These are phyloP conservation scores for Dioszegia hungarica DNA, from an alignment of 768 basidiomycete species.

Conservation along the genomic window DNA sequence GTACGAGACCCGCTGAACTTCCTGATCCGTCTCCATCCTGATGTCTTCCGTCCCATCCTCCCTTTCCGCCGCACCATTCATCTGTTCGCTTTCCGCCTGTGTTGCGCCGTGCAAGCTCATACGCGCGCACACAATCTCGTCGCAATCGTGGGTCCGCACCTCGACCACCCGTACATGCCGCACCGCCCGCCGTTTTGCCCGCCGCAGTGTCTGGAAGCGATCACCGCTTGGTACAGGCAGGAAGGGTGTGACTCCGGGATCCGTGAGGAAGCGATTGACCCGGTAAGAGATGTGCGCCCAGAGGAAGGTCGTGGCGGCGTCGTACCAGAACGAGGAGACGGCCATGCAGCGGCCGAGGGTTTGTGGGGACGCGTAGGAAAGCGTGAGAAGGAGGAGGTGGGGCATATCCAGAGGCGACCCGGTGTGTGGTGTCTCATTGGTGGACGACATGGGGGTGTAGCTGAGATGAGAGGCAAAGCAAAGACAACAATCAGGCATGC, in stretches of 20 bases:
- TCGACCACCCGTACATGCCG: constrained; percentile 1
- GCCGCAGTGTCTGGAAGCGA: background rate
- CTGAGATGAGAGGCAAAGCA: too few relatives aligned
- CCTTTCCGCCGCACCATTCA: background rate
- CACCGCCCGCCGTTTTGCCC: constrained; percentile 1
- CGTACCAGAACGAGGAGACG: constrained; percentile 1
- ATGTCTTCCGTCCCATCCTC: background rate
- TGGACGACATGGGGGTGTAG: background rate
- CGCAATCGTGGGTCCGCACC: background rate
- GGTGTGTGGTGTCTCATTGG: too few relatives aligned
- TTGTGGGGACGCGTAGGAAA: background rate
- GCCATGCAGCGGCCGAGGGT: background rate
- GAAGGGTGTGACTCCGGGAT: constrained; percentile 2
- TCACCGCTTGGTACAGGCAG: background rate
- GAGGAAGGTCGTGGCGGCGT: background rate
- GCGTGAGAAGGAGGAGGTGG: constrained; percentile 2
- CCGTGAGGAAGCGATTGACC: constrained; percentile 3
- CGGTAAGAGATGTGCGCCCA: constrained; percentile 4
- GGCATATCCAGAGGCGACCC: constrained; percentile 1
- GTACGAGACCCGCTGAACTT: too few relatives aligned
- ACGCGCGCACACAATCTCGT: background rate
- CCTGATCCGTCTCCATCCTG: too few relatives aligned
- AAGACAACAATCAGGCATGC: too few relatives aligned
- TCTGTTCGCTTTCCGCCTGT: background rate
- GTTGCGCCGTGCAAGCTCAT: background rate